Evolutionary conservation across 2,329 filamentous ascomycete genomes (phyloP), one percentile per base, ranked within the genome.

Genomic region (Exophiala sp.): DNA sequence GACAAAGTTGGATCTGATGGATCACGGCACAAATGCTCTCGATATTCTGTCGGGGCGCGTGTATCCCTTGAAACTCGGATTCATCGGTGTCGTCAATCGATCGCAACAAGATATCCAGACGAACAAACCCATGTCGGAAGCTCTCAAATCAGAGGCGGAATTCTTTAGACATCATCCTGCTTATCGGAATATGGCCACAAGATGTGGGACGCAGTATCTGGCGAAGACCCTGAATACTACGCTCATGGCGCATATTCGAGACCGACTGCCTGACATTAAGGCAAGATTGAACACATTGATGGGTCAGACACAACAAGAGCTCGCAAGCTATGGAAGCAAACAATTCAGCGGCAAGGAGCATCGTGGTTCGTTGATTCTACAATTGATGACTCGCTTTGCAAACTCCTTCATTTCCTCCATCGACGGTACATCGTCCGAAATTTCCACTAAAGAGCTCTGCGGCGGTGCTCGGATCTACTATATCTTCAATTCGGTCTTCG

Each of bases 301-400:
- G 93, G 93, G 93, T n/a, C 93, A 98, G 70, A 97, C 93, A 42
- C 93, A 98, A 66, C 93, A 98, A 72, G 93, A 98, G 68, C 78
- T 98, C 50, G 93, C 93, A 37, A 95, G 91, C 69, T 98, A 98
- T 65, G 93, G 93, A 30, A 94, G 97, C 66, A 95, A 93, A 74
- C 87, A 95, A 62, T 98, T 98, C 66, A 95, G 87, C 57, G 93
- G 93, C 62, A 95, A 95, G 68, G 93, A 97, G 68, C 93, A 98
- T 66, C 81, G 91, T 43, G 93, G 93, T 24, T 95, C 91, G 22
- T 78, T 98, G 56, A 95, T 98, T 50, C 73, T 98, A 56, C 91
- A 97, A 69, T 80, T 95, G 50, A 98, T 98, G 93, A 98, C 93
- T 10, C 86, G 93, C 34, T 98, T 98, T 64, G 93, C 93, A 8